Base-by-base conservation (phyloP, 371 early-diverging fungal genomes). In the Mortierella sp. region DNA sequence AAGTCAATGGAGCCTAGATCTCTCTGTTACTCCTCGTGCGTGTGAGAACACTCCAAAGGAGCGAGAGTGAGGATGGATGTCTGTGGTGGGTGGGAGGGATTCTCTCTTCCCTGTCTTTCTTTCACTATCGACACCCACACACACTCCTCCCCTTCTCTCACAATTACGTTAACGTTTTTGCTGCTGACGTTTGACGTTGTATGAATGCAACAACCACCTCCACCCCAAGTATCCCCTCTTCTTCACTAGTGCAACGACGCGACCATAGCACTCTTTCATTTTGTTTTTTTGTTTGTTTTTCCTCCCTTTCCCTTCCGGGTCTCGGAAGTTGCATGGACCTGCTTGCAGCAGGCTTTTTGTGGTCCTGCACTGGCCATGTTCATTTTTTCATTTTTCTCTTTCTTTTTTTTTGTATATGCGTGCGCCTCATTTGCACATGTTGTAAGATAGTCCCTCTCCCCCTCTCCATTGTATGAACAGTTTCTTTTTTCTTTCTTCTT, bases 1-100 rank as follows among this genome's bases (percentile, higher is more conserved):
- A 71, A 40, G 73, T 78, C 53, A 73, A 84, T 51, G 81, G 81
- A 67, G 70, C 73, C 64, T 71, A 78, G 55, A 46, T 26, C 31
- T 48, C 69, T 57, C 19, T 46, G 8, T 40, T 5, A 5, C 61
- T 28, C 69, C 64, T 67, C 31, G 55, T 55, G 67, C 40, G 67
- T 67, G 67, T 34, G 67, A 67, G 21, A 37, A 67, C 43, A 24
- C 37, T 67, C 67, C 67, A 67, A 37, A 24, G 61, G 37, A 40
- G 37, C 10, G 10, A 19, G 67, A 24, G 28, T 28, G 57, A 57
- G 57, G 34, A 10, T 34, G 61, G 31, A 13, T 34, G 61, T 26
- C 26, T 26, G 61, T 13, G 34, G 16, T 6, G 8, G 61, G 19
- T 31, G 5, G 31, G 26, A 70, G 28, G 46, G 48, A 43, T 50